Base-by-base conservation (phyloP, 768 basidiomycete genomes). In the Tricholoma sp. region DNA sequence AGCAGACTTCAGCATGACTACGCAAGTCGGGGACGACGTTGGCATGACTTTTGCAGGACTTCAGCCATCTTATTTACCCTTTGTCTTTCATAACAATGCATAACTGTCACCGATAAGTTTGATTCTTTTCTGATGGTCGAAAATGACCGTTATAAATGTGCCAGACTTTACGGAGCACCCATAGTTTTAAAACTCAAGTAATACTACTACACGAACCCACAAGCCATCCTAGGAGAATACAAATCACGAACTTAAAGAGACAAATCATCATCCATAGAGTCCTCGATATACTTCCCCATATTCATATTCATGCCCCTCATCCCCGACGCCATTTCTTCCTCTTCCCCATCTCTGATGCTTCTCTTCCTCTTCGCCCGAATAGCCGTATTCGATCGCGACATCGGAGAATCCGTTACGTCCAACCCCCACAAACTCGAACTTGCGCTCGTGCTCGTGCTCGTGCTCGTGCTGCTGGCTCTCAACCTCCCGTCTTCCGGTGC, bases 341-440 rank as follows among this genome's bases (percentile, higher is more conserved):
- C 54, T 16, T 62, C 61, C 3, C 45, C 27, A 3, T 47, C 39
- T 12, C 22, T 37, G 0, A 50, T 5, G 7, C 39, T 56, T 24
- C 59, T 60, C 50, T 62, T 64, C 50, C 61, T 61, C 47, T 65
- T 65, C 9, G n/a, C 31, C 21, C 60, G 58, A 11, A 29, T 29
- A 4, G n/a, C 50, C 8, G 39, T 12, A 12, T 31, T 29, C 4
- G 24, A 5, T 27, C 24, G 24, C 24, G 51, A 37, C 12, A 11
- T 16, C 1, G 37, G 27, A 6, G 41, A 57, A 16, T 39, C 34
- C 41, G 1, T 35, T 29, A 34, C 35, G 22, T 14, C 52, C 46
- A 32, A 14, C 43, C 41, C 18, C 29, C 39, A 56, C 9, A 41
- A 21, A 50, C 46, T 18, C 21, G 52, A 43, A 18, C 16, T 32